Evolutionary conservation across 2,329 filamentous ascomycete species (phyloP), one percentile per base, ranked within the genome.

Genomic region (Hirsutella thompsonii): DNA sequence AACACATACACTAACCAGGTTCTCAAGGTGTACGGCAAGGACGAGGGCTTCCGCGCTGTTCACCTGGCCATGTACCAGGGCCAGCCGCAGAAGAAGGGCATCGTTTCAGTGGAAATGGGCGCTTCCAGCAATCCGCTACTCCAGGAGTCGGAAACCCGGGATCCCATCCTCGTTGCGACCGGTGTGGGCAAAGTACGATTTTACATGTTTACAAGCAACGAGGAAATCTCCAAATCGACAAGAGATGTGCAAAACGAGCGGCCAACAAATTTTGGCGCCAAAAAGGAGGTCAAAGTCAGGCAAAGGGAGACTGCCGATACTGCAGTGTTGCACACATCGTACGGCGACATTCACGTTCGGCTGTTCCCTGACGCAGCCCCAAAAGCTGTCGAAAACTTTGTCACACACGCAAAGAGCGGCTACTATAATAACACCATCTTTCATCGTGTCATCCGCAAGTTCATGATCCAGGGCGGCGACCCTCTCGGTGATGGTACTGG

Each of bases 341-440:
- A 87, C 55, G 92, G 92, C 52, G 92, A 98, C 61, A 94, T 98
- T 46, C 83, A 92, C 48, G 77, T 98, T 46, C 84, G 90, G 4
- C 72, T 98, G 13, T 98, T 92, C 69, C 90, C 92, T 1, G 84
- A 92, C 46, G 86, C 86, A 2, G 90, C 92, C 9, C 92, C 93
- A 26, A 93, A 90, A 58, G 80, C 93, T 0, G 90, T 98, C 3
- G 92, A 98, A 63, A 98, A 98, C 61, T 98, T 98, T 58, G 85
- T 93, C 42, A 93, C 87, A 0, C 92, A 96, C 54, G 77, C 87
- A 3, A 83, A 81, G 53, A 82, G 80, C 44, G 87, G 86, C 1
- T 98, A 98, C 61, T 98, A 98, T 68, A 96, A 98, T 67, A 86
- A 86, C 62, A 89, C 90, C 28, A 90, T 95, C 51, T 98, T 98